Conservation (phyloP, 2,329 filamentous ascomycete species). For the Diplodia mutila region DNA sequence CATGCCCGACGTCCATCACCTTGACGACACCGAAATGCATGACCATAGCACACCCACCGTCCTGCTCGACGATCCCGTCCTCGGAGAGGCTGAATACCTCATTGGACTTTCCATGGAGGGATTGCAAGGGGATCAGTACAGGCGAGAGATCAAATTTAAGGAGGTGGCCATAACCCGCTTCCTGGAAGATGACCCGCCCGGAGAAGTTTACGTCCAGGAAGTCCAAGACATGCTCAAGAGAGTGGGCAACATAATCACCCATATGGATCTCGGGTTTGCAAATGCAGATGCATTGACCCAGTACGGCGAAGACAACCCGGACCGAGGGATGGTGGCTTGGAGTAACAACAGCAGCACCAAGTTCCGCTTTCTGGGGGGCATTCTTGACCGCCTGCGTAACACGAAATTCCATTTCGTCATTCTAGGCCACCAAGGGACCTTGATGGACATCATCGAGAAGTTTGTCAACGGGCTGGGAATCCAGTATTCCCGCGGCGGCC, state of each 20-base stretch:
- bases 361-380: conserved; percentile 40
- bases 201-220: background rate
- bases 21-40: conserved; percentile 1
- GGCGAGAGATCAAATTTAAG: conserved; percentile 9
- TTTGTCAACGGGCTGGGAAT: conserved; percentile 35
- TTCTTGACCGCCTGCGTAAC: conserved; percentile 35
- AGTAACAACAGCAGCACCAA: conserved; percentile 36
- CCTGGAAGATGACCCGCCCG: background rate
- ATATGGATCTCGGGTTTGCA: conserved; percentile 18
- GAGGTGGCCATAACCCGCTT: background rate
- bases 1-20: background rate
- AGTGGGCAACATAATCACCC: conserved; percentile 1
- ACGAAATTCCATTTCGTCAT: conserved; percentile 36
- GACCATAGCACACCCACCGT: background rate
- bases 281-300: conserved; percentile 20
- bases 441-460: conserved; percentile 38
- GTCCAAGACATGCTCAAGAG: conserved; percentile 2
- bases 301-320: conserved; percentile 29
- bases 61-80: background rate
- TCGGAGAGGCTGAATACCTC: conserved; percentile 18
- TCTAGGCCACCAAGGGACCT: conserved; percentile 33
- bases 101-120: conserved; percentile 24
- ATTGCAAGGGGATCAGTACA: conserved; percentile 22
- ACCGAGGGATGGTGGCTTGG: conserved; percentile 30
- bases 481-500: conserved; percentile 27